A percentile compares a stretch with the other conserved stretches of the same genome.
Conservation (phyloP, 148 eudicot genomes). For the Chenopodium berlandieri region DNA sequence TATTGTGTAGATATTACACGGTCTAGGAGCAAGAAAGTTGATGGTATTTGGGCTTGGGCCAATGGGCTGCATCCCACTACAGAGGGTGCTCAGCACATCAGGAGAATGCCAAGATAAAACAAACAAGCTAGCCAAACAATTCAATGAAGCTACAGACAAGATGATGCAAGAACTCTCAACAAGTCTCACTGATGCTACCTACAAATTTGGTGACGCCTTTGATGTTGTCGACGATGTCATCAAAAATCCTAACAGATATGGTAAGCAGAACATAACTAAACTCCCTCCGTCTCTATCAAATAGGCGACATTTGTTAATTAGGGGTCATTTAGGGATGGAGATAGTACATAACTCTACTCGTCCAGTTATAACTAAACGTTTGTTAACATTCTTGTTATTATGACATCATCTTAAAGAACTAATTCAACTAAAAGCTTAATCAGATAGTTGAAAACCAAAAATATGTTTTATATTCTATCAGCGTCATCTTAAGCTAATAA, state of each 20-base stretch:
- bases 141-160: constrained; percentile 50
- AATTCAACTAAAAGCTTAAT: too few species aligned
- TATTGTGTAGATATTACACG: constrained; percentile 48
- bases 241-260: constrained; percentile 59
- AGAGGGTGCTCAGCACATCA: constrained; percentile 62
- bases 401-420: too few species aligned
- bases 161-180: constrained; percentile 45
- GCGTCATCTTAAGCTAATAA: too few species aligned
- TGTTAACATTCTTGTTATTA: too few species aligned
- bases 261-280: constrained; percentile 27
- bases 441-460: too few species aligned
- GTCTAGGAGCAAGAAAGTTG: constrained; percentile 66
- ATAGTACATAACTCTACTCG: not conserved
- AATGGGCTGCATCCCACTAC: constrained; percentile 92
- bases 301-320: not conserved
- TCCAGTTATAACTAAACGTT: too few species aligned
- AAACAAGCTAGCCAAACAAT: constrained; percentile 56
- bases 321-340: not conserved
- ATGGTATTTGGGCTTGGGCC: constrained; percentile 89
- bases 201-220: constrained; percentile 75
- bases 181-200: constrained; percentile 57
- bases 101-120: constrained; percentile 74
- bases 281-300: not conserved
- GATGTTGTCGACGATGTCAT: constrained; percentile 80
- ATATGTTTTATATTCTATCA: too few species aligned